A percentile compares a stretch with the other conserved stretches of the same genome.
phyloP scores from a whole-genome alignment of 371 early-diverging fungal genomes.

The Gilbertella persicaria region DNA sequence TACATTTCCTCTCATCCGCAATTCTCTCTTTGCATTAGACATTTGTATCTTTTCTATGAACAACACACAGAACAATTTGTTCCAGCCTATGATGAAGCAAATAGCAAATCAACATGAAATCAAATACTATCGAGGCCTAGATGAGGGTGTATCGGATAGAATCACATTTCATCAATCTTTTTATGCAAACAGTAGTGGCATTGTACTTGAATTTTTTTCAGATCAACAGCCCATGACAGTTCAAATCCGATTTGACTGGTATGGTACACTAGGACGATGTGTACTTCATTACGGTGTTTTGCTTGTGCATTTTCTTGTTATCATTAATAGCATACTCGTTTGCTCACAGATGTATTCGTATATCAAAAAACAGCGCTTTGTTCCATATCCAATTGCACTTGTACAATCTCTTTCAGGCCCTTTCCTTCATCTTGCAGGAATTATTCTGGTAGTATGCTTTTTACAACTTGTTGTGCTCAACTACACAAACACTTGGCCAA shows the following conservation, averaged over 20 bases:
- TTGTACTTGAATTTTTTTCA: slow-evolving; percentile 60
- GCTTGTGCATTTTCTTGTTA: slow-evolving; percentile 48
- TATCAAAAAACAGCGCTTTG: slow-evolving; percentile 5
- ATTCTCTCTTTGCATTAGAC: slow-evolving; percentile 21
- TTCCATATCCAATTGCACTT: background rate
- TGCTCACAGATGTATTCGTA: slow-evolving; percentile 29
- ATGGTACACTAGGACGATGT: slow-evolving; percentile 64
- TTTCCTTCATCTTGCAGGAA: background rate
- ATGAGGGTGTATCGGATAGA: slow-evolving; percentile 44
- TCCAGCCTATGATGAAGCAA: slow-evolving; percentile 51
- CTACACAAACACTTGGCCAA: slow-evolving; percentile 4
- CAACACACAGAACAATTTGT: slow-evolving; percentile 16
- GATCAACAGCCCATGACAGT: slow-evolving; percentile 47
- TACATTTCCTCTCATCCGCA: slow-evolving; percentile 9
- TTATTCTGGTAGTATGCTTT: background rate
- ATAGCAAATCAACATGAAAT: slow-evolving; percentile 53
- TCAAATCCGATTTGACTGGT: slow-evolving; percentile 57
- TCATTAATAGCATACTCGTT: slow-evolving; percentile 45
- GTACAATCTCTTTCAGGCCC: background rate
- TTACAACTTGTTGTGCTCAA: slow-evolving; percentile 10
- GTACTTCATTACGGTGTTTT: slow-evolving; percentile 64
- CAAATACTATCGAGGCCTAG: slow-evolving; percentile 58
- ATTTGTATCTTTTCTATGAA: background rate
- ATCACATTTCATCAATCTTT: slow-evolving; percentile 34
- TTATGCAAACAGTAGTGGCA: slow-evolving; percentile 31